Evolutionary conservation across 140 eudicot genomes (phyloP).

Genomic region (Senecio squalidus): DNA sequence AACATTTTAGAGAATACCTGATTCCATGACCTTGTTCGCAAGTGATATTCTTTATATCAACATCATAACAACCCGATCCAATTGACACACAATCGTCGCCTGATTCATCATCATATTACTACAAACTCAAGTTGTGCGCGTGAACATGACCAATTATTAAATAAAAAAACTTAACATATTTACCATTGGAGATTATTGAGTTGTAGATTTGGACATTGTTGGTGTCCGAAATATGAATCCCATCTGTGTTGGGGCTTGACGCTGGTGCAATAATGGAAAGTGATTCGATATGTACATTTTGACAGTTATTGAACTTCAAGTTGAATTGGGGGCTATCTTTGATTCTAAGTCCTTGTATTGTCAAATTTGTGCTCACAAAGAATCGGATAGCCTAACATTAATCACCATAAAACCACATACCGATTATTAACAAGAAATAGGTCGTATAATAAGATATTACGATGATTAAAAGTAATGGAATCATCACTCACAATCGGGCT

Average conservation of each 20-base stretch:
- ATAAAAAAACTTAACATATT: background rate
- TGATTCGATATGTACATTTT: slow-evolving; percentile 42
- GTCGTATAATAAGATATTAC: background rate
- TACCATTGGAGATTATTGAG: slow-evolving; percentile 66
- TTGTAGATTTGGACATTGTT: slow-evolving; percentile 47
- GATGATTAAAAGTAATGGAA: background rate
- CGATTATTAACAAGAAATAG: background rate
- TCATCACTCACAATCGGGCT: slow-evolving; percentile 67
- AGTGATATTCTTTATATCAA: slow-evolving; percentile 59
- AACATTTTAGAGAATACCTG: too few relatives aligned
- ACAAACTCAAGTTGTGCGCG: background rate
- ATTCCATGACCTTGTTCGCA: slow-evolving; percentile 90
- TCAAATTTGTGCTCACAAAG: slow-evolving; percentile 58
- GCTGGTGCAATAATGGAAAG: slow-evolving; percentile 54
- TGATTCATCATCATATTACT: slow-evolving; percentile 11
- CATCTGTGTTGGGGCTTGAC: slow-evolving; percentile 73
- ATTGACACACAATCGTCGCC: slow-evolving; percentile 87
- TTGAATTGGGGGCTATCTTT: slow-evolving; percentile 66
- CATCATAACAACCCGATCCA: slow-evolving; percentile 65
- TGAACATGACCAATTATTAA: background rate
- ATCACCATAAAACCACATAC: background rate
- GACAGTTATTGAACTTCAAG: slow-evolving; percentile 59
- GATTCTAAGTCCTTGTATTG: slow-evolving; percentile 47
- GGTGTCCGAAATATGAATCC: slow-evolving; percentile 73
- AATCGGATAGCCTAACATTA: slow-evolving; percentile 56